Conservation (phyloP, 371 early-diverging fungal genomes). For the Mortierella sp. region DNA sequence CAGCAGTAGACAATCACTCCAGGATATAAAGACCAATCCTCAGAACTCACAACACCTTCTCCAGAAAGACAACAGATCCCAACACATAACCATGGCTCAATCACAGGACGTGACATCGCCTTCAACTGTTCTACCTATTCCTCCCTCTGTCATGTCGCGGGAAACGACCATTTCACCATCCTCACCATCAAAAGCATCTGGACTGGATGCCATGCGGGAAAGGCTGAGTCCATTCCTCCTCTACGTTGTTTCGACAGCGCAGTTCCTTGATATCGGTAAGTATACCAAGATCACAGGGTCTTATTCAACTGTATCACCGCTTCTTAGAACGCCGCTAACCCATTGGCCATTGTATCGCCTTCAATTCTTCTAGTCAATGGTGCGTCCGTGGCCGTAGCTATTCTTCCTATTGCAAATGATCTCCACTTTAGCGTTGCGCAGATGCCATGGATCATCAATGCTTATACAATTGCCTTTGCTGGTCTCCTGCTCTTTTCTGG, state of each 20-base stretch:
- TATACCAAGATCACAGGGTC: background rate
- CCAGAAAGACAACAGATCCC: no score
- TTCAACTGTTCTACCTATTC: background rate
- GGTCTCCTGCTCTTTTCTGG: conserved; percentile 39
- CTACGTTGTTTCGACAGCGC: conserved; percentile 42
- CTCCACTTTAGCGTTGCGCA: conserved; percentile 24
- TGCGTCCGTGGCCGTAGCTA: conserved; percentile 43
- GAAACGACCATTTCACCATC: conserved; percentile 1
- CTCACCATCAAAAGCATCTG: background rate
- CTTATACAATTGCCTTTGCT: conserved; percentile 48
- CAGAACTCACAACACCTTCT: no score
- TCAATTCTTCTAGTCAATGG: conserved; percentile 29
- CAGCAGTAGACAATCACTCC: no score
- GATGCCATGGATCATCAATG: conserved; percentile 43
- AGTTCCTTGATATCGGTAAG: conserved; percentile 47
- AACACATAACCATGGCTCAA: conserved; percentile 24
- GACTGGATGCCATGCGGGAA: conserved; percentile 5
- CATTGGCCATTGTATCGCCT: no score
- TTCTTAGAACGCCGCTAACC: no score
- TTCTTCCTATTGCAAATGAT: conserved; percentile 39
- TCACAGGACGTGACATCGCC: conserved; percentile 1
- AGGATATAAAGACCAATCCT: no score
- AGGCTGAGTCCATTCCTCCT: conserved; percentile 22
- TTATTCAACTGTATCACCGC: no score
- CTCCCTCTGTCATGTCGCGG: background rate